Percentiles rank a stretch among this genome's conserved stretches.
Evolutionary conservation across 2,329 filamentous ascomycete genomes (phyloP).

Genomic region (Exutisphaerella laricina): DNA sequence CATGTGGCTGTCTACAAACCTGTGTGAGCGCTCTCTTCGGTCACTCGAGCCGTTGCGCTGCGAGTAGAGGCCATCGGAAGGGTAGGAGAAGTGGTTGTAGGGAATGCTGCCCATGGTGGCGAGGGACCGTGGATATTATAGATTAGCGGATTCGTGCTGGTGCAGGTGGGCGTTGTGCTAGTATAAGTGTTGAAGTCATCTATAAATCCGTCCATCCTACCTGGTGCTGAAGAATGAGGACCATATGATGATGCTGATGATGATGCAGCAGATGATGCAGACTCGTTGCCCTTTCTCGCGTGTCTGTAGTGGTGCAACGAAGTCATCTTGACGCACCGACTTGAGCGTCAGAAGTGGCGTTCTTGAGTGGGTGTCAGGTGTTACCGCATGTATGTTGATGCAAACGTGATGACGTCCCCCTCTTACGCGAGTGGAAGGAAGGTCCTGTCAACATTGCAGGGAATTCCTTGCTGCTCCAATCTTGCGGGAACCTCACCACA

Average conservation of each 20-base stretch:
- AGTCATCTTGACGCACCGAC: too few species aligned
- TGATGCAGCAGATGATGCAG: too few species aligned
- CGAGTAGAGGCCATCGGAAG: neutral
- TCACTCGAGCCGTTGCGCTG: slow-evolving; percentile 1
- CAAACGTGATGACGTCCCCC: too few species aligned
- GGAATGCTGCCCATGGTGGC: slow-evolving; percentile 2
- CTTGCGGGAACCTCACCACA: too few species aligned
- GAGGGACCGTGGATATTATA: neutral
- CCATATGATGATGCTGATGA: neutral
- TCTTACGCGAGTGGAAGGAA: too few species aligned
- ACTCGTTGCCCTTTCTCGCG: neutral
- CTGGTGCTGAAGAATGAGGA: neutral
- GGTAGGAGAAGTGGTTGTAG: slow-evolving; percentile 4
- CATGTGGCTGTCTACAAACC: slow-evolving; percentile 16
- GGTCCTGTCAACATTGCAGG: too few species aligned
- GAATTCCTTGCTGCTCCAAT: too few species aligned
- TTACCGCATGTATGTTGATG: too few species aligned
- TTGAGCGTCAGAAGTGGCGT: too few species aligned
- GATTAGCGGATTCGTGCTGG: neutral
- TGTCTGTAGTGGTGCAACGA: neutral
- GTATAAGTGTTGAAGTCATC: neutral
- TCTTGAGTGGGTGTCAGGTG: too few species aligned
- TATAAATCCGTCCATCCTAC: too few species aligned
- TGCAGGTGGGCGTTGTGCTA: slow-evolving; percentile 3
- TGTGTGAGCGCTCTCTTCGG: slow-evolving; percentile 1